Evolutionary conservation across 768 basidiomycete species (phyloP).

Genomic region (Serpula lacrymans): DNA sequence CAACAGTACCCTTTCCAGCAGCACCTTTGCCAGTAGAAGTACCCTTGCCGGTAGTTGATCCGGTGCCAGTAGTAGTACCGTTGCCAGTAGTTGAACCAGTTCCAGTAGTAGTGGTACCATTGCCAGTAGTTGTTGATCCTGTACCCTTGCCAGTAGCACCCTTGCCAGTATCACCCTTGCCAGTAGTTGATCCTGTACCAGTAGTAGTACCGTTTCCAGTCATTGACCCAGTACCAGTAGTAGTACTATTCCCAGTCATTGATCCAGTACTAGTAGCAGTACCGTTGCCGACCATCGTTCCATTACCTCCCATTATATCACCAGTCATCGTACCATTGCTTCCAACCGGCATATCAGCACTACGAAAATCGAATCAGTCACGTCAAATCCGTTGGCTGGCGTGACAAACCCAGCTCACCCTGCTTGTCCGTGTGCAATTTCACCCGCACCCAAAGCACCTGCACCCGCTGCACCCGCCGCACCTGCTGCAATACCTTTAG

Average conservation of each 20-base stretch:
- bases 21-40: constrained; percentile 7
- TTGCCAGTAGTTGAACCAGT: constrained; percentile 1
- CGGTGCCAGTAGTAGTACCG: constrained; percentile 1
- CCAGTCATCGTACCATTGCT: too few species aligned
- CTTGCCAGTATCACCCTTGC: constrained; percentile 8
- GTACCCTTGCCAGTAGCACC: not conserved
- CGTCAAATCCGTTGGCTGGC: too few species aligned
- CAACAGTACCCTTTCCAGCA: constrained; percentile 5
- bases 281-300: not conserved
- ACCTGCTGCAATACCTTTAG: not conserved
- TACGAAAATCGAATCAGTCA: too few species aligned
- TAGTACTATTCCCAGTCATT: constrained; percentile 5
- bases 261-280: constrained; percentile 1
- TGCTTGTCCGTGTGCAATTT: too few species aligned
- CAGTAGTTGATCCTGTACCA: not conserved
- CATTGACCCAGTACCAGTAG: constrained; percentile 6
- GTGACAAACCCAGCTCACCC: too few species aligned
- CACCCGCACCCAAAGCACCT: constrained; percentile 8
- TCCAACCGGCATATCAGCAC: too few species aligned
- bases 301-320: too few species aligned
- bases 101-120: constrained; percentile 7
- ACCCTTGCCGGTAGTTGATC: constrained; percentile 3
- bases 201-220: constrained; percentile 6
- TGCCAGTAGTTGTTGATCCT: constrained; percentile 1
- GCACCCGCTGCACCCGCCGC: not conserved